Percentiles rank a stretch among this genome's conserved stretches.
These are phyloP conservation scores for Solanum hybrid DNA, from an alignment of 305 asterid species.

Conservation along the genomic window DNA sequence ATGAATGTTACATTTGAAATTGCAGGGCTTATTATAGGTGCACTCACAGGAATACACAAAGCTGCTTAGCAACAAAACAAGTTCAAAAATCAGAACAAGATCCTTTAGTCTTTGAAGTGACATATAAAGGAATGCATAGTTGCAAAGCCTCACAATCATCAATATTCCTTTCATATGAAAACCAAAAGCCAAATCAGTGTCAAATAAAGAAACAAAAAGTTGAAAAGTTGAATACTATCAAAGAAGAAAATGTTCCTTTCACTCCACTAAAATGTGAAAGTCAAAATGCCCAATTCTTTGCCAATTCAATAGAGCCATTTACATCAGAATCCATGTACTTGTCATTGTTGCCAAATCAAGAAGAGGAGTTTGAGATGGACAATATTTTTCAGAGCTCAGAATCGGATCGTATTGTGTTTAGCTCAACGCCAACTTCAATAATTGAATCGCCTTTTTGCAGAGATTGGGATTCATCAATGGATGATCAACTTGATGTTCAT, in stretches of 20 bases:
- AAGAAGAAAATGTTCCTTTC: not conserved
- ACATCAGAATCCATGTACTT: not conserved
- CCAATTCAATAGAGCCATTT: not conserved
- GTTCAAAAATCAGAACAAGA: slow-evolving; percentile 26
- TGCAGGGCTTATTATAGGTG: slow-evolving; percentile 39
- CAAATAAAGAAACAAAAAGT: not conserved
- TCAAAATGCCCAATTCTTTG: not conserved
- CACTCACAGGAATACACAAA: slow-evolving; percentile 22
- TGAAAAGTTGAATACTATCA: not conserved
- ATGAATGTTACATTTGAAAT: not conserved
- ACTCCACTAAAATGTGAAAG: not conserved
- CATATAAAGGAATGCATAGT: slow-evolving; percentile 25
- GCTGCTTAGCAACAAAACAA: slow-evolving; percentile 37
- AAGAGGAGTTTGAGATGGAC: not conserved
- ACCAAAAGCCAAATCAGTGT: not conserved
- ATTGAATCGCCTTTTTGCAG: not conserved
- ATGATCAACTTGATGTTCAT: not conserved
- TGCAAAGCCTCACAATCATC: slow-evolving; percentile 8
- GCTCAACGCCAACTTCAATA: not conserved
- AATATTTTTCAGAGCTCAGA: not conserved
- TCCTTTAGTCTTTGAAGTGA: slow-evolving; percentile 8
- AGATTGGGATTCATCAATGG: not conserved
- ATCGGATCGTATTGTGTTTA: not conserved
- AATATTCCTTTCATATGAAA: not conserved
- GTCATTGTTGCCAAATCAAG: not conserved